Evolutionary conservation across 2,329 filamentous ascomycete species (phyloP).

Genomic region (Phaeosphaeria sp.): DNA sequence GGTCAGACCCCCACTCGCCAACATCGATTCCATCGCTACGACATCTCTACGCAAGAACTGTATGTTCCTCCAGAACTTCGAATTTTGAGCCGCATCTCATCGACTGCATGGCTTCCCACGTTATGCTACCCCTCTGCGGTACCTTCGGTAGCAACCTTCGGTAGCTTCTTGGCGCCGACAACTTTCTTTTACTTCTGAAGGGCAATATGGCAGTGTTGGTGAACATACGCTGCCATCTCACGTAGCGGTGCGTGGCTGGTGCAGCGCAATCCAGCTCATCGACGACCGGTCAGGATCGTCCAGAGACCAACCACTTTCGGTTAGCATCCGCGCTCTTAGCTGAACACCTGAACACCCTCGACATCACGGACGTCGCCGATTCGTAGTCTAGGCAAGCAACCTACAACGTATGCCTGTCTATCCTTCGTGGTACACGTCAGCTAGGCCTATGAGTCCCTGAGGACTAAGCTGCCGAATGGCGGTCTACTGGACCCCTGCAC

Average conservation of each 20-base stretch:
- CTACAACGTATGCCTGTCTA: neutral
- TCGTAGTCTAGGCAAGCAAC: neutral
- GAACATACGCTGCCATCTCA: neutral
- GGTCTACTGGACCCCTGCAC: neutral
- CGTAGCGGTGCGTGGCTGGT: neutral
- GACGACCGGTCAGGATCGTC: neutral
- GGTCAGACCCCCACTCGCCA: conserved; percentile 3
- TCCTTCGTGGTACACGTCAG: neutral
- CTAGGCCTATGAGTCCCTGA: neutral
- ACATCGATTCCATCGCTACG: neutral
- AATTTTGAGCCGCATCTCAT: neutral
- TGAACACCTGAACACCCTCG: neutral
- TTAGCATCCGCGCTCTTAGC: neutral
- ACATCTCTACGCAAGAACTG: neutral
- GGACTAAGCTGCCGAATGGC: neutral
- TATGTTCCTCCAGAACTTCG: conserved; percentile 4
- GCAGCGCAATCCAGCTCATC: neutral
- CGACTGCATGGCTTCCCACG: neutral
- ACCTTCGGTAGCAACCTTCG: neutral
- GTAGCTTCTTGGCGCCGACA: neutral
- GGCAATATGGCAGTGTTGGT: neutral
- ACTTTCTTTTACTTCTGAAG: neutral
- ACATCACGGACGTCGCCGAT: neutral
- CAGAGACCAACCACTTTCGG: neutral
- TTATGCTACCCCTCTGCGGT: conserved; percentile 1